Percentiles rank a stretch among this genome's conserved stretches.
These are phyloP conservation scores for Neonectria coccinea DNA, from an alignment of 2,329 filamentous ascomycete genomes.

Conservation along the genomic window DNA sequence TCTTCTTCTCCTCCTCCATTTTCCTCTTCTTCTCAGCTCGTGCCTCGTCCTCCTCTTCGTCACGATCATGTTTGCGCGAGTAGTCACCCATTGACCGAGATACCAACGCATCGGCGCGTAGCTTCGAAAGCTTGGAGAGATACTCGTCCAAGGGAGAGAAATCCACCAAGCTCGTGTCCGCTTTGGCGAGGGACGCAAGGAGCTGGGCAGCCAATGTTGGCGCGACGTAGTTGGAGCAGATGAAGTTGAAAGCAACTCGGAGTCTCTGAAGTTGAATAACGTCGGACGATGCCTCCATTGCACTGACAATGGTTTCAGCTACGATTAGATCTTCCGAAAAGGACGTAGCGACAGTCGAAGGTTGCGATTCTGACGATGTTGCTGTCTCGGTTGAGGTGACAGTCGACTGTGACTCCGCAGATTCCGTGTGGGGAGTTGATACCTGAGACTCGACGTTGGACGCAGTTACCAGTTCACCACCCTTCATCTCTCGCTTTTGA, in stretches of 20 bases:
- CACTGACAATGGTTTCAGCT: constrained; percentile 52
- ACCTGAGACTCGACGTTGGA: constrained; percentile 34
- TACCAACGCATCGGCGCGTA: constrained; percentile 78
- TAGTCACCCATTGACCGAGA: constrained; percentile 77
- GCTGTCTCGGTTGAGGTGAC: constrained; percentile 50
- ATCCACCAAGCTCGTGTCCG: constrained; percentile 59
- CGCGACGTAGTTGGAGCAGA: constrained; percentile 71
- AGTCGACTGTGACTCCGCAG: constrained; percentile 58
- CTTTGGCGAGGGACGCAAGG: constrained; percentile 53
- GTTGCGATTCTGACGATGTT: constrained; percentile 52
- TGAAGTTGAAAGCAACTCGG: constrained; percentile 72
- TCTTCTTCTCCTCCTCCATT: constrained; percentile 89
- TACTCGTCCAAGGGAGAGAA: constrained; percentile 80
- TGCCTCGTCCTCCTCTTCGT: constrained; percentile 75
- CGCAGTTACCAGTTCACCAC: constrained; percentile 28
- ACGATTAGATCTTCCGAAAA: constrained; percentile 50
- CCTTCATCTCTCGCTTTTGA: constrained; percentile 68
- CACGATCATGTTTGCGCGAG: constrained; percentile 73
- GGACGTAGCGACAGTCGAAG: constrained; percentile 61
- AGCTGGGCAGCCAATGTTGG: constrained; percentile 57
- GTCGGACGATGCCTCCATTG: constrained; percentile 60
- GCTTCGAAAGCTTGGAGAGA: constrained; percentile 71
- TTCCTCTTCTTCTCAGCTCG: constrained; percentile 84
- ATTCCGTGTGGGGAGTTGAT: constrained; percentile 41
- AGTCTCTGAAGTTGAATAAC: constrained; percentile 72